Evolutionary conservation across 2,329 filamentous ascomycete species (phyloP).

Genomic region (Trichophaea hybrida): DNA sequence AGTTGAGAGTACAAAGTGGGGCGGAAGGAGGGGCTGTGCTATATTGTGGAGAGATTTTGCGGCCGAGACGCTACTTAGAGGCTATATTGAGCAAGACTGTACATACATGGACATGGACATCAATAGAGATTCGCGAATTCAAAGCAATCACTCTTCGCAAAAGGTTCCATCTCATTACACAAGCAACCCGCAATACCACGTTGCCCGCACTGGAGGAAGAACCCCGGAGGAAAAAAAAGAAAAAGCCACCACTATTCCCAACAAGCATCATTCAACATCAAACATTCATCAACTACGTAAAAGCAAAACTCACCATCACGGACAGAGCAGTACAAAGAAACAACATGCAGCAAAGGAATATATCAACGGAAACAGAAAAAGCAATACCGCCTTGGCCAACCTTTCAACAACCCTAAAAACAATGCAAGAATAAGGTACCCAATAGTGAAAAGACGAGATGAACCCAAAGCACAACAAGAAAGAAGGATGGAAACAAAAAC

Average conservation of each 20-base stretch:
- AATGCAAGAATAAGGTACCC: not conserved
- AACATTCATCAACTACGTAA: not conserved
- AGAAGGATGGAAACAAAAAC: not conserved
- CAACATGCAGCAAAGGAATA: not conserved
- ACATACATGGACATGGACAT: too few relatives aligned
- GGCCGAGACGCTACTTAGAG: too few relatives aligned
- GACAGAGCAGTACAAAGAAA: not conserved
- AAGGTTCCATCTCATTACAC: too few relatives aligned
- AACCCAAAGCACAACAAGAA: not conserved
- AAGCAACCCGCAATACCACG: too few relatives aligned
- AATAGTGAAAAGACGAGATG: slow-evolving; percentile 1
- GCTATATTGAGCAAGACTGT: too few relatives aligned
- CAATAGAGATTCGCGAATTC: too few relatives aligned
- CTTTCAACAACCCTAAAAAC: not conserved
- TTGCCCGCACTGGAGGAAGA: too few relatives aligned
- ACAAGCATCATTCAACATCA: not conserved
- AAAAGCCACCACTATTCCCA: not conserved
- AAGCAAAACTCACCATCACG: not conserved
- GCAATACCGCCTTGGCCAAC: slow-evolving; percentile 1
- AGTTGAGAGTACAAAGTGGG: too few relatives aligned
- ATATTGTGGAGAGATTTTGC: too few relatives aligned
- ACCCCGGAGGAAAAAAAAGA: not conserved
- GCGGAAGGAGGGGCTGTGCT: too few relatives aligned
- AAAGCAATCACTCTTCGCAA: too few relatives aligned
- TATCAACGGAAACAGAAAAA: not conserved